Conservation (phyloP, 306 rosid species). For the Cucurbita ficifolia region DNA sequence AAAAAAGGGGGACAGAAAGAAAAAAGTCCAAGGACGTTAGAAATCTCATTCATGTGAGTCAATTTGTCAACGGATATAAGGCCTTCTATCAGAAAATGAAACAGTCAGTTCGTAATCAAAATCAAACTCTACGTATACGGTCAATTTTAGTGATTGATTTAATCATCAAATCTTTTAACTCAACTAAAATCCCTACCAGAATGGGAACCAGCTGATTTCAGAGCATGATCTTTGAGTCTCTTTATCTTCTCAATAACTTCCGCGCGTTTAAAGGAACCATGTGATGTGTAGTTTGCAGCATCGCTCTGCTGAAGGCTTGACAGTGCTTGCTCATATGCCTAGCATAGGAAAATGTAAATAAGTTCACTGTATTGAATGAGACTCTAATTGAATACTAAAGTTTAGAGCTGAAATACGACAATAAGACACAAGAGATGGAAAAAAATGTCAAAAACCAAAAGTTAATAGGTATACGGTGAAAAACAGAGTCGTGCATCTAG, state of each 20-base stretch:
- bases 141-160: background rate
- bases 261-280: conserved; percentile 11
- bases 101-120: background rate
- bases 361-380: background rate
- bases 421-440: background rate
- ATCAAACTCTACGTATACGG: background rate
- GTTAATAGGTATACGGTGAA: background rate
- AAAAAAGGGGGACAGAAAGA: background rate
- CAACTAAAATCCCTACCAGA: conserved; percentile 31
- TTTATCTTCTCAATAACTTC: conserved; percentile 25
- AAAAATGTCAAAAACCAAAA: background rate
- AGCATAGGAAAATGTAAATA: background rate
- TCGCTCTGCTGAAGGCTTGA: conserved; percentile 23
- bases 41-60: background rate
- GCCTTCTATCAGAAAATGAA: background rate
- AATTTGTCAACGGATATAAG: background rate
- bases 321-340: conserved; percentile 68
- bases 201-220: conserved; percentile 35
- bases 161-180: background rate
- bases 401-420: background rate
- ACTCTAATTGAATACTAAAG: background rate
- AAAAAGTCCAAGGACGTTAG: background rate
- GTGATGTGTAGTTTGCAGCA: conserved; percentile 18
- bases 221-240: conserved; percentile 37
- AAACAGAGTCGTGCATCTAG: background rate